Evolutionary conservation across 176 grass and related monocot species (phyloP), one percentile per base, ranked within the genome.

Genomic region (Areca catechu): DNA sequence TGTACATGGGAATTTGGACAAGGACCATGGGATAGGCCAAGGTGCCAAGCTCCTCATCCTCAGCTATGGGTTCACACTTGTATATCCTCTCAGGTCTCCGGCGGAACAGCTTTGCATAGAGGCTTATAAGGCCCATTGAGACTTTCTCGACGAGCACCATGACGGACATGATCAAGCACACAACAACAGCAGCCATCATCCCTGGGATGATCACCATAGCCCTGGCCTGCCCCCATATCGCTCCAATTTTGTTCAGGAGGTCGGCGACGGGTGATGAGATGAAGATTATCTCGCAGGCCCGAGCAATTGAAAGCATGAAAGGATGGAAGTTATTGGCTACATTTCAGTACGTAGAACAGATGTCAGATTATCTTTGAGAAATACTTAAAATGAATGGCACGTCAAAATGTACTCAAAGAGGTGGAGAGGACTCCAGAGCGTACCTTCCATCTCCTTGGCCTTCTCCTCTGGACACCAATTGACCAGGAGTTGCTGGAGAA

Each of bases 1-100:
- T 98, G 81, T 83, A 98, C 93, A 98, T 98, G 48, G 88, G 93
- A 69, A 98, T 98, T 70, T 98, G 93, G 63, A 98, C 93, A 4
- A 98, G 81, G 66, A 98, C 93, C 78, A 83, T 78, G 16, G 93
- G 93, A 71, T 65, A 76, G 34, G 49, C 66, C 7, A 27, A 2
- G 47, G 4, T 59, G 16, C 80, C 80, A 20, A 23, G 54, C 66
- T 83, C 80, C 43, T 63, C 61, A 30, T 83, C 80, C 7, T 24
- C 62, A 17, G 55, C 56, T 19, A 77, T 47, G 1, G 80, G 74
- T 37, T 83, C 80, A 18, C 74, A 83, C 22, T 73, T 73, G 74
- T 83, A 83, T 9, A 77, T 57, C 62, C 56, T 27, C 20, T 61
- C 22, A 0, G 80, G 80, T 18, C 74, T 47, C 51, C 74, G 67